A percentile compares a stretch with the other conserved stretches of the same genome.
These are phyloP conservation scores for Aspergillus sclerotiicarbonarius DNA, from an alignment of 495 filamentous ascomycete genomes.

Conservation along the genomic window DNA sequence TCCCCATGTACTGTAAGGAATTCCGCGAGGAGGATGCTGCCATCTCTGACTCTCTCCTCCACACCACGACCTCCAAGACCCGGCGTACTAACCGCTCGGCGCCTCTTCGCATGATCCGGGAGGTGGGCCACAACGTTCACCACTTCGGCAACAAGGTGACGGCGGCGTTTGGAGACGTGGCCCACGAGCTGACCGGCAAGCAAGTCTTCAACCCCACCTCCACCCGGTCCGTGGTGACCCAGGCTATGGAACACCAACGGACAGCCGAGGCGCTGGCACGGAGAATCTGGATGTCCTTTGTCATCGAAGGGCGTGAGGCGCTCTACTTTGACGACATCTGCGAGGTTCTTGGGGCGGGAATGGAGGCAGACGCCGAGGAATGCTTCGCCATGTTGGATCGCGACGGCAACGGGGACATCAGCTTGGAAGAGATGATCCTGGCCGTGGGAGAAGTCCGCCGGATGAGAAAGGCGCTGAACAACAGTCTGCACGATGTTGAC, in stretches of 20 bases:
- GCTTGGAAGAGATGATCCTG: slow-evolving; percentile 91
- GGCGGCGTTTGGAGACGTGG: slow-evolving; percentile 88
- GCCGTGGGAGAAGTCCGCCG: slow-evolving; percentile 79
- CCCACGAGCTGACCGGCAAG: slow-evolving; percentile 91
- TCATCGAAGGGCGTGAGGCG: slow-evolving; percentile 79
- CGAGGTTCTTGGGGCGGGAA: slow-evolving; percentile 78
- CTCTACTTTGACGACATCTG: slow-evolving; percentile 77
- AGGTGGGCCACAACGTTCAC: slow-evolving; percentile 63
- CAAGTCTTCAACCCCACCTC: slow-evolving; percentile 88
- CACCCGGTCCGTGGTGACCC: slow-evolving; percentile 81
- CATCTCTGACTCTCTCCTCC: slow-evolving; percentile 74
- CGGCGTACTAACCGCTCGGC: slow-evolving; percentile 57
- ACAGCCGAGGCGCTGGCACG: slow-evolving; percentile 86
- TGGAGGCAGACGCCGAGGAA: slow-evolving; percentile 73
- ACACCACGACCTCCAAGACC: slow-evolving; percentile 34
- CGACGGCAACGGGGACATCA: slow-evolving; percentile 91
- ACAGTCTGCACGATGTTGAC: slow-evolving; percentile 95
- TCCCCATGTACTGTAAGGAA: slow-evolving; percentile 87
- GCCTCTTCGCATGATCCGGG: slow-evolving; percentile 72
- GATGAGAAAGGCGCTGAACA: slow-evolving; percentile 78
- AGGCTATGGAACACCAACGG: slow-evolving; percentile 78
- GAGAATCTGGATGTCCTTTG: slow-evolving; percentile 98
- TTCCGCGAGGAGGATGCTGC: slow-evolving; percentile 88
- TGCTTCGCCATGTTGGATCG: slow-evolving; percentile 76
- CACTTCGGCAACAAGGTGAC: slow-evolving; percentile 88